These are phyloP conservation scores for Panaeolus cyanescens DNA, from an alignment of 768 basidiomycete genomes.

Conservation along the genomic window DNA sequence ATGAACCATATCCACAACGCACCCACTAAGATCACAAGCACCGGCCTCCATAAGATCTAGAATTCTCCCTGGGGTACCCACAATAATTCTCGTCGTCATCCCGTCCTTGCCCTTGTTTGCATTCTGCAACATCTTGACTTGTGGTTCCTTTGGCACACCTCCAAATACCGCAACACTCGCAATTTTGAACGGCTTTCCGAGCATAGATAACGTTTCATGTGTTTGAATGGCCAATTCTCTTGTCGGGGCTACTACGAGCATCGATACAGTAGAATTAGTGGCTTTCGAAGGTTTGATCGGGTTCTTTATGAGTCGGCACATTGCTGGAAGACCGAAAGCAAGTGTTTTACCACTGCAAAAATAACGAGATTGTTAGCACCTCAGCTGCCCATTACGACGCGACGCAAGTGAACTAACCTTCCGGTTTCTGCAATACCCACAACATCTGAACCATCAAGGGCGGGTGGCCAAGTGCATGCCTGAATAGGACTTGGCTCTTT, in stretches of 20 bases:
- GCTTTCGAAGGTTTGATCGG: conserved; percentile 30
- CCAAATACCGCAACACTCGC: conserved; percentile 90
- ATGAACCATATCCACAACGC: conserved; percentile 28
- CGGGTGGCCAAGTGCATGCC: conserved; percentile 91
- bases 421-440: conserved; percentile 98
- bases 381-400: not conserved
- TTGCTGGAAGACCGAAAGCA: conserved; percentile 92
- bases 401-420: conserved; percentile 43
- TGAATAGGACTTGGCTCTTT: conserved; percentile 94
- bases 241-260: conserved; percentile 90
- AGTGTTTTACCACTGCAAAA: conserved; percentile 88
- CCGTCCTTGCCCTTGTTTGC: conserved; percentile 49
- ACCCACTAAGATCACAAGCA: conserved; percentile 79
- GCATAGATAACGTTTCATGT: conserved; percentile 73
- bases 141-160: conserved; percentile 89
- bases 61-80: conserved; percentile 94
- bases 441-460: conserved; percentile 80
- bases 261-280: conserved; percentile 44
- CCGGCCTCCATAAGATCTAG: conserved; percentile 91
- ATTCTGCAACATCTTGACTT: conserved; percentile 68
- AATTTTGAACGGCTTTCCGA: conserved; percentile 77
- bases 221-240: conserved; percentile 97
- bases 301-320: conserved; percentile 60
- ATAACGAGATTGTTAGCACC: not conserved
- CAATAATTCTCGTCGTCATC: conserved; percentile 71